Base-by-base conservation (phyloP, 495 filamentous ascomycete genomes). In the Geopyxis carbonaria region DNA sequence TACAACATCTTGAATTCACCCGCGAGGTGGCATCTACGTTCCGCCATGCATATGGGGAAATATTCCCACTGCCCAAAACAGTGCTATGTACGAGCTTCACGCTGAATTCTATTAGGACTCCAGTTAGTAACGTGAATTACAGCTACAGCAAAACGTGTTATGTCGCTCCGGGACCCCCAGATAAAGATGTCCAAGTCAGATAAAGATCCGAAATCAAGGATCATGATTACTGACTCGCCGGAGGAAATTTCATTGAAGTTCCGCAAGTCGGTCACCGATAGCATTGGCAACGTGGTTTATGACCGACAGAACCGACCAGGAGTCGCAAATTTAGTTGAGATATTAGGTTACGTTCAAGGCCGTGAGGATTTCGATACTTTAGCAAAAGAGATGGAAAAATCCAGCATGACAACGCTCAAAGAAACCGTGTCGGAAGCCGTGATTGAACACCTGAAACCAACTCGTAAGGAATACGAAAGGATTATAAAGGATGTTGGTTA, bases 131-230 rank as follows among this genome's bases (percentile, higher is more conserved):
- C 14, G 9, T 6, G 4, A 6, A 10, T 10, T 22, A 16, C 42
- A 80, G 76, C 78, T 33, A 75, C 81, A 21, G 73, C 76, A 16
- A 81, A 76, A 43, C 70, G 91, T 45, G 66, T 97, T 34, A 93
- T 93, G 86, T 93, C 83, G 11, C 72, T 97, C 22, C 71, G 67
- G 22, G 57, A 81, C 11, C 86, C 89, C 1, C 46, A 46, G 2
- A 51, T 66, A 18, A 97, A 97, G 49, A 97, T 97, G 89, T 91
- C 82, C 32, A 97, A 97, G 59, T 93, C 84, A 2, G 69, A 83
- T 48, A 43, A 59, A 3, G 38, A 58, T 1, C 59, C 63, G n/a
- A 62, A 61, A 14, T 91, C 83, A 9, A 65, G 80, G 19, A 89
- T 97, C 45, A 61, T 87, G 11, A 68, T 97, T 38, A 85, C 73